Evolutionary conservation across 306 rosid genomes (phyloP), one percentile per base, ranked within the genome.

Genomic region (Crataegus laevigata): DNA sequence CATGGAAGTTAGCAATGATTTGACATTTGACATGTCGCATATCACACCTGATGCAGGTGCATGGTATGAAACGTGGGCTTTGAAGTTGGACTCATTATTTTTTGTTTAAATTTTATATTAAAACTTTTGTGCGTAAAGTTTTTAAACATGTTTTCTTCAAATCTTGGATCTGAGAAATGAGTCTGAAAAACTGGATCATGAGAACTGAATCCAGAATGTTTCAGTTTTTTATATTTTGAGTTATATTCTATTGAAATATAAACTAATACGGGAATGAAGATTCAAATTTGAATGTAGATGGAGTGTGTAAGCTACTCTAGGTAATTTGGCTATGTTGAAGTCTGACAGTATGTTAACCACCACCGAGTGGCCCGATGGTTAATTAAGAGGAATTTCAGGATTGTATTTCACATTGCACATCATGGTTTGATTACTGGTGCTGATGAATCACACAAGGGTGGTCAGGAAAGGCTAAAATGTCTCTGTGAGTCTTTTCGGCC

Each of bases 11-110:
- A 67, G 77, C 62, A 38, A 26, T 76, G 90, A 88, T 84, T 82
- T 82, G 93, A 87, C 85, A 77, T 79, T 43, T 82, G 90, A 84
- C 85, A 72, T 79, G 40, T 87, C 91, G 28, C 83, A 70, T 22
- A 62, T 29, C 63, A 42, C 25, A 47, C 78, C 68, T 38, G 24
- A n/a, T 40, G 55, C 73, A 59, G 74, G 69, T 68, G 68, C 74
- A 42, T 21, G 51, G 69, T 68, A 28, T 63, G 22, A 63, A 30
- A 40, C 68, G 24, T 26, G 77, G 60, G 47, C 25, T 77, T 25
- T 60, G 47, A 10, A 65, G 69, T 50, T 63, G 68, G 9, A 14
- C 40, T 34, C n/a, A 11, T 47, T 5, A 0, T 50, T 50, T 47
- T 17, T 11, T 65, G 25, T 66, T 51, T 60, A 22, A 51, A 25